Percentiles rank a stretch among this genome's conserved stretches.
phyloP scores from a whole-genome alignment of 2,329 filamentous ascomycete genomes.

The Thermomyces lanuginosus region DNA sequence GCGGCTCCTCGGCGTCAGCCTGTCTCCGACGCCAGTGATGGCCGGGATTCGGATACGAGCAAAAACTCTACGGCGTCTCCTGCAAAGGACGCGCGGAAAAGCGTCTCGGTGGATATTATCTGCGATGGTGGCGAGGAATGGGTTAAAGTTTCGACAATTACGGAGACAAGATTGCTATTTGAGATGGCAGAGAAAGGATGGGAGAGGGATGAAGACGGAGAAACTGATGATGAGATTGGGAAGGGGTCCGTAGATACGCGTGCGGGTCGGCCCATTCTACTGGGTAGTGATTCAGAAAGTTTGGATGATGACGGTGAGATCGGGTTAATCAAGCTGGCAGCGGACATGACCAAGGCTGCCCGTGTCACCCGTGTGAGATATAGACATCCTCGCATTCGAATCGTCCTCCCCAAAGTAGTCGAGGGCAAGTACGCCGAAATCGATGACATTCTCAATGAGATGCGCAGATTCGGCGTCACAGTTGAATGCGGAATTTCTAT shows the following conservation, averaged over 20 bases:
- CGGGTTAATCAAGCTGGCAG: slow-evolving; percentile 44
- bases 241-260: not conserved
- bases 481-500: slow-evolving; percentile 21
- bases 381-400: slow-evolving; percentile 40
- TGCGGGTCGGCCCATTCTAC: too few relatives aligned
- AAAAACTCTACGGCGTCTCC: too few relatives aligned
- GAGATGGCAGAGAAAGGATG: slow-evolving; percentile 54
- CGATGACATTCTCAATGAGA: slow-evolving; percentile 39
- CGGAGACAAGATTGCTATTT: slow-evolving; percentile 46
- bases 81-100: slow-evolving; percentile 30
- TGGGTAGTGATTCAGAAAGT: slow-evolving; percentile 22
- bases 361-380: slow-evolving; percentile 42
- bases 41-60: too few relatives aligned
- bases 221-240: slow-evolving; percentile 3
- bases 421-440: slow-evolving; percentile 37
- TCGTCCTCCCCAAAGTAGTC: slow-evolving; percentile 45
- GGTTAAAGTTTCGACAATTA: slow-evolving; percentile 53
- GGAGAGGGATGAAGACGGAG: slow-evolving; percentile 32
- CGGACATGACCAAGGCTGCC: slow-evolving; percentile 42
- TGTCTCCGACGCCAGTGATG: too few relatives aligned
- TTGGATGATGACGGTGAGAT: slow-evolving; percentile 39
- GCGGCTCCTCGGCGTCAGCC: not conserved
- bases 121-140: slow-evolving; percentile 46
- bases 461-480: slow-evolving; percentile 34
- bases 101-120: slow-evolving; percentile 48